A percentile compares a stretch with the other conserved stretches of the same genome.
These are phyloP conservation scores for Meira nashicola DNA, from an alignment of 1,284 basidiomycete genomes.

Conservation along the genomic window DNA sequence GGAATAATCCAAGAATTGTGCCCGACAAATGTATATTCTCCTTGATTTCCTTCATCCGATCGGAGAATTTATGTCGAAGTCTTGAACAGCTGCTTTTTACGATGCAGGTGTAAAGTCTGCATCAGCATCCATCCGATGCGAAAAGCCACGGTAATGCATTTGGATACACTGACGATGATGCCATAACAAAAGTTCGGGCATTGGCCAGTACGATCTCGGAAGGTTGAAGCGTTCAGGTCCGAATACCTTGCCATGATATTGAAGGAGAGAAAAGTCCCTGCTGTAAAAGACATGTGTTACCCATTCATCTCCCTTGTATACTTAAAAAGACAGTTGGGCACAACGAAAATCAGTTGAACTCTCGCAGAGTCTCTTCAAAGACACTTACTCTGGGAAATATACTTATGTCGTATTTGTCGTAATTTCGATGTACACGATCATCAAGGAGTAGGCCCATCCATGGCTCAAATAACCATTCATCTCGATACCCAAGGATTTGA, in stretches of 20 bases:
- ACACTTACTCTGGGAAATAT: conserved; percentile 2
- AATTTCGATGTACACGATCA: neutral
- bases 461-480: conserved; percentile 1
- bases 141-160: conserved; percentile 3
- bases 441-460: conserved; percentile 7
- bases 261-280: neutral
- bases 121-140: no score
- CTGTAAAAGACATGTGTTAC: conserved; percentile 1
- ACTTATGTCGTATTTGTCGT: neutral
- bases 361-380: neutral
- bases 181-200: neutral
- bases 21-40: no score
- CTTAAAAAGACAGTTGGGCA: neutral
- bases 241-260: conserved; percentile 3
- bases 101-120: no score
- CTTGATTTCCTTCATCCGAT: no score
- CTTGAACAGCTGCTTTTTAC: no score
- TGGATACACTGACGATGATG: conserved; percentile 5
- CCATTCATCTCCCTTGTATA: neutral
- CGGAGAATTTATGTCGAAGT: no score
- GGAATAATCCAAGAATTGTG: no score
- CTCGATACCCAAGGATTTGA: neutral
- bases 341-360: no score
- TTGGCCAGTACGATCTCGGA: neutral
- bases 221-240: neutral